Evolutionary conservation across 371 early-diverging fungal genomes (phyloP).

Genomic region (Mucor saturninus): DNA sequence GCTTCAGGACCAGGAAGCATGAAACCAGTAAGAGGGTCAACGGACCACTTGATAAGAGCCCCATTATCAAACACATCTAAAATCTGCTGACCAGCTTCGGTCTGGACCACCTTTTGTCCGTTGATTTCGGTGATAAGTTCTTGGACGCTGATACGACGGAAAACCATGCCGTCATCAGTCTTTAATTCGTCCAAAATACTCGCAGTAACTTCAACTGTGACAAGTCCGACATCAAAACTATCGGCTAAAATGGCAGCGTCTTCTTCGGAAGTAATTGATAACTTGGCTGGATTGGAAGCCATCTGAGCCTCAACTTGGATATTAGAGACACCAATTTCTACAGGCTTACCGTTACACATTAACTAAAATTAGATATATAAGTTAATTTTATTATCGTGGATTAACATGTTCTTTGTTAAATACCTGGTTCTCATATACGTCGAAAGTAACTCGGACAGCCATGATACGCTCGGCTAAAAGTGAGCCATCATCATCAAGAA

Average conservation of each 20-base stretch:
- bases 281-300: conserved; percentile 48
- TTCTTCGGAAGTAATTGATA: conserved; percentile 55
- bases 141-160: conserved; percentile 64
- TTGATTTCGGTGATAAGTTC: conserved; percentile 74
- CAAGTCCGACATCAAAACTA: conserved; percentile 72
- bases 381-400: neutral
- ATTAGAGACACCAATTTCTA: conserved; percentile 62
- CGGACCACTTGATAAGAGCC: conserved; percentile 49
- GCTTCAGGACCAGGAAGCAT: conserved; percentile 36
- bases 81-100: conserved; percentile 71
- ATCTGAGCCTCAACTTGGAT: conserved; percentile 66
- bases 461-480: conserved; percentile 69
- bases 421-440: conserved; percentile 65
- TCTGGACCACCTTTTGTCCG: conserved; percentile 70
- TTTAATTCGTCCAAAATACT: conserved; percentile 54
- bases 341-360: conserved; percentile 63
- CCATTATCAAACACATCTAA: conserved; percentile 61
- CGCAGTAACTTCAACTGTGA: conserved; percentile 71
- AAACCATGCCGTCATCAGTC: conserved; percentile 58
- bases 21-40: conserved; percentile 52
- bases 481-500: conserved; percentile 68
- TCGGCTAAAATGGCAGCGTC: conserved; percentile 54
- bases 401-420: neutral
- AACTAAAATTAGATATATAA: conserved; percentile 30
- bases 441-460: conserved; percentile 73